A percentile compares a stretch with the other conserved stretches of the same genome.
Evolutionary conservation across 139 green algal species (phyloP).

Genomic region (Chlorella ohadii): DNA sequence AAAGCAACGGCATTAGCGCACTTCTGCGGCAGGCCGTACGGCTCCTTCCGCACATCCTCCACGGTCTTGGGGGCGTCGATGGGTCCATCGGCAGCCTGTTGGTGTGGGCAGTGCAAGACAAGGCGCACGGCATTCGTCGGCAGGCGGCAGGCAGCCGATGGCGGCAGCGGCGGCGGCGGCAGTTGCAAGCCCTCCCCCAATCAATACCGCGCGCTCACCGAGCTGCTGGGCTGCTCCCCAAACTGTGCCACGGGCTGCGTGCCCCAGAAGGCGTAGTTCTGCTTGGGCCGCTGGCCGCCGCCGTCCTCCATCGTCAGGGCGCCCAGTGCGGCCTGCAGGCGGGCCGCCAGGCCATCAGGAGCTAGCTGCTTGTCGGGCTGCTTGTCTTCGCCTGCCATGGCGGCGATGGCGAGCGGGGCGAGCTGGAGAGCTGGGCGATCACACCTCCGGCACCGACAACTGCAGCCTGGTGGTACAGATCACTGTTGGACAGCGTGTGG

Average conservation of each 20-base stretch:
- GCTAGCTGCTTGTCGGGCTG: not conserved
- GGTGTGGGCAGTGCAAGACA: no score
- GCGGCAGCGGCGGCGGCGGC: not conserved
- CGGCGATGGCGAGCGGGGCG: not conserved
- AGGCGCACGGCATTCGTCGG: not conserved
- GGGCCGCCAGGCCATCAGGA: conserved; percentile 15
- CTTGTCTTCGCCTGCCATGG: not conserved
- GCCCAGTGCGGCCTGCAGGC: conserved; percentile 34
- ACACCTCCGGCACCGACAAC: no score
- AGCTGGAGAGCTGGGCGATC: no score
- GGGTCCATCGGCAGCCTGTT: conserved; percentile 70
- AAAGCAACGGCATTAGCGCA: no score
- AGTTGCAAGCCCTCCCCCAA: not conserved
- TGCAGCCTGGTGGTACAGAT: no score
- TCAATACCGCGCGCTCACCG: conserved; percentile 7
- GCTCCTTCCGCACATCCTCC: conserved; percentile 82
- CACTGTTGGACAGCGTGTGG: no score
- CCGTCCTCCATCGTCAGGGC: conserved; percentile 33
- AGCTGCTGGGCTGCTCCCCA: conserved; percentile 44
- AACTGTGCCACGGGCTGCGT: conserved; percentile 96
- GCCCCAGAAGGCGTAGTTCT: conserved; percentile 90
- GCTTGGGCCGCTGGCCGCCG: conserved; percentile 31
- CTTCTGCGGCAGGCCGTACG: conserved; percentile 82
- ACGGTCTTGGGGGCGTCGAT: conserved; percentile 88
- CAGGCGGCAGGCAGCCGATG: not conserved